phyloP scores from a whole-genome alignment of 306 rosid genomes.

The Cicer cuneatum region DNA sequence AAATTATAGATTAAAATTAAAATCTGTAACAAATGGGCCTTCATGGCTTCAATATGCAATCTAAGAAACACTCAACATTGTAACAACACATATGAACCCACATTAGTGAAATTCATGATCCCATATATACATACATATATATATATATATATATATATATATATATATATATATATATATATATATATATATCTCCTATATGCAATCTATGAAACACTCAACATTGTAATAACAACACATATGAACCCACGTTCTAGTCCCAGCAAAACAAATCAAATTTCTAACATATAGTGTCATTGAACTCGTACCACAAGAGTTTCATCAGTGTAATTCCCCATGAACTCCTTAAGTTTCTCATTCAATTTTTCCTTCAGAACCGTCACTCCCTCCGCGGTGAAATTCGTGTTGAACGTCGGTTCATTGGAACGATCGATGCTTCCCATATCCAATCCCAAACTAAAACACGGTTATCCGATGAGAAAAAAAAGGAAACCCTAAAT shows the following conservation, averaged over 20 bases:
- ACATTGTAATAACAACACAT: background rate
- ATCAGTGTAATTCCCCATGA: conserved; percentile 91
- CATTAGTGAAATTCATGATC: background rate
- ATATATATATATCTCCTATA: no score
- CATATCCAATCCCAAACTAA: conserved; percentile 51
- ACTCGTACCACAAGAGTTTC: conserved; percentile 88
- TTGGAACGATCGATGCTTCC: conserved; percentile 71
- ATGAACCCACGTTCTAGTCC: background rate
- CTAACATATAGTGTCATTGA: conserved; percentile 33
- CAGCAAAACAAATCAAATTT: conserved; percentile 26
- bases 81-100: background rate
- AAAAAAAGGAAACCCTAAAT: conserved; percentile 64
- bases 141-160: no score
- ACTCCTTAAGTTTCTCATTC: conserved; percentile 85
- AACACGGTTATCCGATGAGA: background rate
- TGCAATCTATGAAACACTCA: background rate
- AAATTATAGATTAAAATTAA: no score
- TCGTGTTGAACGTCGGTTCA: conserved; percentile 63
- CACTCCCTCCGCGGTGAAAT: conserved; percentile 68
- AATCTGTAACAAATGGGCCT: no score
- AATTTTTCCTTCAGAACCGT: conserved; percentile 63
- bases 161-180: no score
- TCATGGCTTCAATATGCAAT: background rate
- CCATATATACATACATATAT: no score
- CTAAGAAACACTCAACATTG: background rate